Evolutionary conservation across 2,329 filamentous ascomycete species (phyloP).

Genomic region (Arthrobotrys conoides): DNA sequence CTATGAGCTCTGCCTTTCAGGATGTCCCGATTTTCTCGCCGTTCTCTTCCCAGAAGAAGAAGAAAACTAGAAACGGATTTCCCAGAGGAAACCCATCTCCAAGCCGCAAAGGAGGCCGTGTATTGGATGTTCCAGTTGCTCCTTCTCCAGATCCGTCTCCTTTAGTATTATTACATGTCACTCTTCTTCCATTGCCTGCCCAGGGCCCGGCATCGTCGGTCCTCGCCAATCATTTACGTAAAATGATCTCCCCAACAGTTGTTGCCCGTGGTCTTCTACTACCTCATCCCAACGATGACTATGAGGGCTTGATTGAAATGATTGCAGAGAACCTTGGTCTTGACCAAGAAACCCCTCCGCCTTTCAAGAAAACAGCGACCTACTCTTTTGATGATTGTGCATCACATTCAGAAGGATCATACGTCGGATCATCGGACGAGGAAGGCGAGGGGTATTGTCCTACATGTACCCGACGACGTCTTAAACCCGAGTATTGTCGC

Average conservation of each 20-base stretch:
- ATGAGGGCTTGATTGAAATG: slow-evolving; percentile 83
- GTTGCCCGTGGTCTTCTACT: slow-evolving; percentile 81
- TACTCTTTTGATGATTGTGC: slow-evolving; percentile 68
- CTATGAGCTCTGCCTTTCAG: slow-evolving; percentile 30
- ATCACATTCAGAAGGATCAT: slow-evolving; percentile 68
- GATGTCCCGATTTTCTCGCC: slow-evolving; percentile 48
- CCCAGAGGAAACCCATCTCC: slow-evolving; percentile 39
- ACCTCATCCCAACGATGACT: slow-evolving; percentile 83
- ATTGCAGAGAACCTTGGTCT: slow-evolving; percentile 79
- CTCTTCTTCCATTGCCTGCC: slow-evolving; percentile 77
- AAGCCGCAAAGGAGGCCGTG: slow-evolving; percentile 41
- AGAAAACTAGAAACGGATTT: slow-evolving; percentile 40
- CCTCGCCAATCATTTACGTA: slow-evolving; percentile 74
- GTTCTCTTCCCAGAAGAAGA: slow-evolving; percentile 54
- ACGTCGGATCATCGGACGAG: slow-evolving; percentile 59
- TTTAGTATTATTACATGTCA: slow-evolving; percentile 83
- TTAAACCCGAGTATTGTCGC: slow-evolving; percentile 72
- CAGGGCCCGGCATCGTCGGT: slow-evolving; percentile 74
- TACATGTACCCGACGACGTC: slow-evolving; percentile 44
- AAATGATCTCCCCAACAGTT: slow-evolving; percentile 80
- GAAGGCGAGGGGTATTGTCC: slow-evolving; percentile 64
- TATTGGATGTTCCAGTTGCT: slow-evolving; percentile 26
- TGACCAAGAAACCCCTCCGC: slow-evolving; percentile 69
- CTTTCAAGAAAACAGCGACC: slow-evolving; percentile 65
- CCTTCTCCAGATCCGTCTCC: slow-evolving; percentile 71